A percentile compares a stretch with the other conserved stretches of the same genome.
Evolutionary conservation across 192 early-diverging fungal genomes (phyloP).

Genomic region (Coemansia reversa): DNA sequence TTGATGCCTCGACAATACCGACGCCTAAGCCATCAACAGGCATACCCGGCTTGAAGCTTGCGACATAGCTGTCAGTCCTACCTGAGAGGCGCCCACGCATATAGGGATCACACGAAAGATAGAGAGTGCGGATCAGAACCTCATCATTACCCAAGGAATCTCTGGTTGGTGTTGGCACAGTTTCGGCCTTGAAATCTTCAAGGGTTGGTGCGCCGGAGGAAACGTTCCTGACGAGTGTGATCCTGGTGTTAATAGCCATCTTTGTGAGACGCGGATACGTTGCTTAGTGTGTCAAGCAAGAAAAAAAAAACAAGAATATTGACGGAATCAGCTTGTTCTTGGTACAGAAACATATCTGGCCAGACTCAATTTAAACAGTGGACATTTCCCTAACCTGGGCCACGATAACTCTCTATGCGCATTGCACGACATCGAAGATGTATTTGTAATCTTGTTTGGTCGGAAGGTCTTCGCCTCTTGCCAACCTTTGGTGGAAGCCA

Average conservation of each 20-base stretch:
- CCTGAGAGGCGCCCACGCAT: constrained; percentile 58
- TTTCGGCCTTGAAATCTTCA: constrained; percentile 26
- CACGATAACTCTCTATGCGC: constrained; percentile 70
- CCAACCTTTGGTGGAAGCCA: no score
- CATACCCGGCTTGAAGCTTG: constrained; percentile 57
- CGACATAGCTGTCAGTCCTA: constrained; percentile 58
- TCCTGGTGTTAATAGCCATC: constrained; percentile 20
- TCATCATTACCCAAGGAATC: constrained; percentile 25
- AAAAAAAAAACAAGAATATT: background rate
- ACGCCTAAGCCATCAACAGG: constrained; percentile 44
- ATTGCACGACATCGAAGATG: constrained; percentile 45
- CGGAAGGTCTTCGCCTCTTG: no score
- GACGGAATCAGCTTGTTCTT: no score
- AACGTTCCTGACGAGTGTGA: constrained; percentile 19
- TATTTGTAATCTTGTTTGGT: no score
- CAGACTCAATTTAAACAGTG: constrained; percentile 47
- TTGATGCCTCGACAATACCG: constrained; percentile 65
- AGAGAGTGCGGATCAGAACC: constrained; percentile 61
- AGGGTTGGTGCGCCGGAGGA: constrained; percentile 23
- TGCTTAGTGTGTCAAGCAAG: background rate
- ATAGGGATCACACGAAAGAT: constrained; percentile 76
- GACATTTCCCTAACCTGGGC: constrained; percentile 74
- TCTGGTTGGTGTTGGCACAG: constrained; percentile 14
- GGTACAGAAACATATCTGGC: no score
- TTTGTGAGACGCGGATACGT: background rate